Base-by-base conservation (phyloP, 1,139 yeast genomes). In the Torulaspora globosa region DNA sequence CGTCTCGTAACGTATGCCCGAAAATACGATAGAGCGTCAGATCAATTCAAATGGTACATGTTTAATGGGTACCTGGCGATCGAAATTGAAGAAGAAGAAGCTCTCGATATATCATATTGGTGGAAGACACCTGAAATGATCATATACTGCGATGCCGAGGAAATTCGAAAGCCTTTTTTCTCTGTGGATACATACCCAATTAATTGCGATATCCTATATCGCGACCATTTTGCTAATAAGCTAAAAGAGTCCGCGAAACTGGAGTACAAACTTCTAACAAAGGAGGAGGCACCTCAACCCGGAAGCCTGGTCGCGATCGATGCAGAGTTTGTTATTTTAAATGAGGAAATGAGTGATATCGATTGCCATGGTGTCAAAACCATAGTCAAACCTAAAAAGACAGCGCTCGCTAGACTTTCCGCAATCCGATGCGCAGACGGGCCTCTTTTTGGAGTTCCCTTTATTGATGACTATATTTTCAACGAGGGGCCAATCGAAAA, bases 61-160 rank as follows among this genome's bases (percentile, higher is more conserved):
- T 89, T 94, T 65, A 94, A 94, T 61, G 97, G 94, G 65, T 94
- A 90, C 66, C 70, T 92, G 56, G 97, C 89, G n/a, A 78, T 80
- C 63, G 82, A 82, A 19, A 74, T 94, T 1, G 74, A 83, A 0
- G 86, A 82, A 53, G 71, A 70, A 19, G 89, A 83, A 43, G 85
- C 79, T 0, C 72, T 88, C 45, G 79, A 88, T 60, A 70, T 89
- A 45, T 71, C 80, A 1, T 73, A 73, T 37, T 71, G 80, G 67
- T 90, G 97, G 96, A 94, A 92, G 61, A 79, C 80, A 31, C 96
- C 97, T 0, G 81, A 85, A 14, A 71, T 87, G 37, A 71, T 88
- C 16, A 65, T 86, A 32, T 94, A 90, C 60, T 79, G 82, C 55
- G 74, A 74, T 47, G 66, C 70, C 1, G 73, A 66, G 34, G 55